Percentiles rank a stretch among this genome's conserved stretches.
Conservation (phyloP, 257 asterid genomes). For the Datura wrightii region DNA sequence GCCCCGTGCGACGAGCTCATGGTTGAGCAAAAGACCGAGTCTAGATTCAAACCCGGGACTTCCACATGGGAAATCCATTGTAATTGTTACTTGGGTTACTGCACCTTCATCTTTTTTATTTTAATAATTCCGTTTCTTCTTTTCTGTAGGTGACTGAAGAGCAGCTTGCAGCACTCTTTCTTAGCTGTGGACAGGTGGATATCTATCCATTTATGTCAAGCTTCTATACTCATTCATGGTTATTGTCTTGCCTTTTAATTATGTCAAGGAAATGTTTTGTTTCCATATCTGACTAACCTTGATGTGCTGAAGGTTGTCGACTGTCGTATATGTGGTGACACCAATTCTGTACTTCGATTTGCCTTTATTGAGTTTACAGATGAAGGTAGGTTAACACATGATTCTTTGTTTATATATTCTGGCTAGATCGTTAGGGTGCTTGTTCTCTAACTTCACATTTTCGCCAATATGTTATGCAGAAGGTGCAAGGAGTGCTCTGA, state of each 20-base stretch:
- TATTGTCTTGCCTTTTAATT: background rate
- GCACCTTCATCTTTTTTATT: background rate
- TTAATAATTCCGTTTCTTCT: background rate
- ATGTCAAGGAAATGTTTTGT: background rate
- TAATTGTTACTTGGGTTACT: background rate
- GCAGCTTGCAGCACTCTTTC: constrained; percentile 64
- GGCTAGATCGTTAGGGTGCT: background rate
- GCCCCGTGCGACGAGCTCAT: no score
- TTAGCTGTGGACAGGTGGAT: constrained; percentile 64
- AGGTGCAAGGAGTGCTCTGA: constrained; percentile 59
- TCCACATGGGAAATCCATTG: background rate
- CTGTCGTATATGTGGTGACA: constrained; percentile 72
- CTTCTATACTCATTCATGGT: background rate
- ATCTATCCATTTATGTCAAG: background rate
- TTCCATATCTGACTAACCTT: background rate
- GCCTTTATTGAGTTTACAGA: constrained; percentile 70
- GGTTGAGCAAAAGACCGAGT: no score
- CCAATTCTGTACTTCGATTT: constrained; percentile 70
- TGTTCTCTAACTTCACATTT: constrained; percentile 19
- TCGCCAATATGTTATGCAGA: constrained; percentile 43
- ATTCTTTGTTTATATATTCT: background rate
- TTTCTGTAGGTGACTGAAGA: constrained; percentile 59
- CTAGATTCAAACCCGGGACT: no score
- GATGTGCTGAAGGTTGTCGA: constrained; percentile 58
- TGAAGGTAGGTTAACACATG: constrained; percentile 47